Percentiles rank a stretch among this genome's conserved stretches.
phyloP scores from a whole-genome alignment of 352 stramenopile genomes.

The Phytophthora tubulina region DNA sequence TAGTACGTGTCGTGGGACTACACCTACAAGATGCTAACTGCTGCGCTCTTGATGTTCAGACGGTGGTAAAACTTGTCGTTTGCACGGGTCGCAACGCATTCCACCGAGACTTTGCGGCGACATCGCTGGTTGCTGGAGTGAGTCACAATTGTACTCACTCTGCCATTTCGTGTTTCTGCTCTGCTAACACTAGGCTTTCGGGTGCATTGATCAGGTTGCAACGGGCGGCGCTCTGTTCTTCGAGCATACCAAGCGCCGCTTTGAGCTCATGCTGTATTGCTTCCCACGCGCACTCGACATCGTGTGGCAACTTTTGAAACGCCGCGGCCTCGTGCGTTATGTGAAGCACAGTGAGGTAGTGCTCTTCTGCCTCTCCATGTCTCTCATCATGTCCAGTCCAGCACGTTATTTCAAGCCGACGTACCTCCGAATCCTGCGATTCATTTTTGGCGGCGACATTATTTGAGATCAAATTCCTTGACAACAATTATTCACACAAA shows the following conservation, averaged over 20 bases:
- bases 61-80: slow-evolving; percentile 75
- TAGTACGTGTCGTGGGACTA: not conserved
- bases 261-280: slow-evolving; percentile 90
- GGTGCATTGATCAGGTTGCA: slow-evolving; percentile 47
- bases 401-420: slow-evolving; percentile 87
- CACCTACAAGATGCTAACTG: slow-evolving; percentile 1
- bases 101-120: slow-evolving; percentile 63
- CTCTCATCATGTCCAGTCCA: slow-evolving; percentile 86
- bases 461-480: slow-evolving; percentile 48
- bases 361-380: slow-evolving; percentile 88
- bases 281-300: slow-evolving; percentile 80
- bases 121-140: slow-evolving; percentile 65
- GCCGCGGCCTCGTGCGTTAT: slow-evolving; percentile 73
- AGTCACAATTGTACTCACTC: slow-evolving; percentile 19
- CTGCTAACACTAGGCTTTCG: slow-evolving; percentile 1
- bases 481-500: not conserved
- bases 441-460: slow-evolving; percentile 84
- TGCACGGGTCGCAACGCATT: slow-evolving; percentile 80
- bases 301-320: slow-evolving; percentile 83
- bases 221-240: slow-evolving; percentile 76
- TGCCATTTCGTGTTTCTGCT: not conserved
- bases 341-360: slow-evolving; percentile 79
- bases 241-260: slow-evolving; percentile 84
- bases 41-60: slow-evolving; percentile 43
- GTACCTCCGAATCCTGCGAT: slow-evolving; percentile 82